These are phyloP conservation scores for Pharus latifolius DNA, from an alignment of 176 grass and related monocot genomes.

Conservation along the genomic window DNA sequence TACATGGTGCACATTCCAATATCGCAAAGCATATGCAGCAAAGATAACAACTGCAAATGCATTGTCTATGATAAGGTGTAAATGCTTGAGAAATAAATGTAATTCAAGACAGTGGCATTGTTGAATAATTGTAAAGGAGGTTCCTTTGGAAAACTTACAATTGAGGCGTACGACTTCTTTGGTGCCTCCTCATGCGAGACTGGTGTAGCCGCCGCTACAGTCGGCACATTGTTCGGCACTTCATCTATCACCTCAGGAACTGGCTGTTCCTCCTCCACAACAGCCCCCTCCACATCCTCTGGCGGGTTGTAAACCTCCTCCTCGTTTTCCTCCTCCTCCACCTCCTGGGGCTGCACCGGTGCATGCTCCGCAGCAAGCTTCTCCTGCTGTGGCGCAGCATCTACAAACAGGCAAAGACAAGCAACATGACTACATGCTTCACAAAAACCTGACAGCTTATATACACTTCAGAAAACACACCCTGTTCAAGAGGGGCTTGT, in stretches of 20 bases:
- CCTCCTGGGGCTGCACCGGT: conserved; percentile 14
- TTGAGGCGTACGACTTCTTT: conserved; percentile 86
- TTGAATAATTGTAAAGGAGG: too few relatives aligned
- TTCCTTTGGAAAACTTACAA: conserved; percentile 46
- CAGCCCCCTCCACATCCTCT: conserved; percentile 22
- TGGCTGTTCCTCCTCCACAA: conserved; percentile 40
- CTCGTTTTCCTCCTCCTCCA: conserved; percentile 28
- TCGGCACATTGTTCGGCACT: conserved; percentile 26
- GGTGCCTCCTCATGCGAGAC: conserved; percentile 39
- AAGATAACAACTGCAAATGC: neutral
- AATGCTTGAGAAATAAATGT: neutral
- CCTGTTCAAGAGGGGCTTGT: conserved; percentile 12
- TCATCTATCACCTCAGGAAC: conserved; percentile 51
- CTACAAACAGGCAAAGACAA: conserved; percentile 3
- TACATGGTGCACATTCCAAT: neutral
- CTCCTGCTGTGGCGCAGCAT: conserved; percentile 3
- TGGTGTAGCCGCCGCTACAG: neutral
- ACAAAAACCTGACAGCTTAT: neutral
- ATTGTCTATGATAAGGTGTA: neutral
- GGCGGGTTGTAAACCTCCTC: conserved; percentile 47
- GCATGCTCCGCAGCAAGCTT: conserved; percentile 2
- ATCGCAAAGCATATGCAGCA: neutral
- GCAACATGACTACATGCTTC: neutral
- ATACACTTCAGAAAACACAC: conserved; percentile 10
- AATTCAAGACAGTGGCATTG: neutral